Evolutionary conservation across 2,329 filamentous ascomycete genomes (phyloP).

Genomic region (Amphichorda felina): DNA sequence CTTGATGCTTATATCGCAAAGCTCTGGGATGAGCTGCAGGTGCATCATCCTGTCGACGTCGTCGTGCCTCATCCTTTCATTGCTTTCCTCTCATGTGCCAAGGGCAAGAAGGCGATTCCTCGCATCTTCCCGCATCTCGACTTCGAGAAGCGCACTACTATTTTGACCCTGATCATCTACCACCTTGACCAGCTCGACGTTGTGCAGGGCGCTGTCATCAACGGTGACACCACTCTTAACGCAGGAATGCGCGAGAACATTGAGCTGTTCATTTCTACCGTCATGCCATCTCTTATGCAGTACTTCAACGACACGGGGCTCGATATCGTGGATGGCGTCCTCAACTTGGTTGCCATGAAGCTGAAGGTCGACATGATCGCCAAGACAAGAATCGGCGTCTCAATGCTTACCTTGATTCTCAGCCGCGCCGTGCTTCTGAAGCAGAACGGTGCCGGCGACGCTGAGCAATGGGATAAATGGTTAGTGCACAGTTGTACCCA

Average conservation of each 20-base stretch:
- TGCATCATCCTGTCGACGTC: slow-evolving; percentile 78
- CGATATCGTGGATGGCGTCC: slow-evolving; percentile 79
- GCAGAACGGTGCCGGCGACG: slow-evolving; percentile 58
- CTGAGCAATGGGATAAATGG: slow-evolving; percentile 75
- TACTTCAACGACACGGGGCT: slow-evolving; percentile 87
- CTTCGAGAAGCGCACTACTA: slow-evolving; percentile 85
- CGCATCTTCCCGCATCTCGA: slow-evolving; percentile 90
- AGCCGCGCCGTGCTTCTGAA: slow-evolving; percentile 91
- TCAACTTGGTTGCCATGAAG: slow-evolving; percentile 74
- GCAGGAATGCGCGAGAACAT: slow-evolving; percentile 78
- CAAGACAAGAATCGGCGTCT: slow-evolving; percentile 77
- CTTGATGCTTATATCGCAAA: slow-evolving; percentile 62
- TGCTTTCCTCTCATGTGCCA: slow-evolving; percentile 83
- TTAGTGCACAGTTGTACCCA: slow-evolving; percentile 20
- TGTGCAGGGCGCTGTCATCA: slow-evolving; percentile 62
- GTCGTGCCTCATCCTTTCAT: slow-evolving; percentile 87
- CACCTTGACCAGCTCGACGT: slow-evolving; percentile 90
- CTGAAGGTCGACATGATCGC: slow-evolving; percentile 77
- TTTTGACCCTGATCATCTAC: slow-evolving; percentile 90
- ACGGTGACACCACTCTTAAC: slow-evolving; percentile 61
- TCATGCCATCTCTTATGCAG: slow-evolving; percentile 81
- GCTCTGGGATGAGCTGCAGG: slow-evolving; percentile 79
- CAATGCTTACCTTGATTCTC: slow-evolving; percentile 85
- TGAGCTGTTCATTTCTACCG: slow-evolving; percentile 75
- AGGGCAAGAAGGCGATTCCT: slow-evolving; percentile 92